Base-by-base conservation (phyloP, 2,329 filamentous ascomycete species). In the Diplodia mutila region DNA sequence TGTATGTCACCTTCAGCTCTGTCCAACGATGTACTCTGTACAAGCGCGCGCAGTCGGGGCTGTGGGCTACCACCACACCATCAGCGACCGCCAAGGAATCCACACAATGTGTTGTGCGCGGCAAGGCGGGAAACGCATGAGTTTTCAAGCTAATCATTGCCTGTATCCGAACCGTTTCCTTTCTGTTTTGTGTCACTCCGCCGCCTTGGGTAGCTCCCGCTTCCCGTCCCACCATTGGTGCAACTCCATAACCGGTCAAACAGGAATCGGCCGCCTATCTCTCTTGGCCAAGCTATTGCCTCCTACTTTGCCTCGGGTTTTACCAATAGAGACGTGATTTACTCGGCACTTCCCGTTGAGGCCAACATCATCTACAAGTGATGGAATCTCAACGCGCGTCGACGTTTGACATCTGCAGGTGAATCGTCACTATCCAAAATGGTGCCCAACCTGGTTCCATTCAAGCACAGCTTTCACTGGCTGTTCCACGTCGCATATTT, bases 151-250 rank as follows among this genome's bases (percentile, higher is more conserved):
- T 29, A 25, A 34, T 49, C 21, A 12, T 34, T 61, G 39, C 57
- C 42, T 12, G 42, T 25, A 23, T 25, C 42, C 51, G 42, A 49
- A 34, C 42, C 3, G 42, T 61, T 63, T 63, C 59, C 59, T 16
- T 51, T 63, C 59, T 27, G 59, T 63, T 63, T 63, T 37, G 59
- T 63, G 42, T n/a, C 27, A 16, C 25, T 63, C 46, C 59, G n/a
- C 37, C 51, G 59, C 59, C 37, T 51, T 61, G 48, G 48, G 34
- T 61, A 49, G 42, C 25, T 18, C 21, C 23, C 2, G 12, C n/a
- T 4, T 25, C 25, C 8, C 42, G 1, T 3, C 42, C 4, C 42
- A 7, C 9, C 18, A 63, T 51, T 63, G 59, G 59, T 27, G 12
- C 42, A 37, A 16, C 12, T 12, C 12, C 27, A 25, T 3, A 6